These are phyloP conservation scores for Trichoderma gamsii DNA, from an alignment of 495 filamentous ascomycete genomes.

Conservation along the genomic window DNA sequence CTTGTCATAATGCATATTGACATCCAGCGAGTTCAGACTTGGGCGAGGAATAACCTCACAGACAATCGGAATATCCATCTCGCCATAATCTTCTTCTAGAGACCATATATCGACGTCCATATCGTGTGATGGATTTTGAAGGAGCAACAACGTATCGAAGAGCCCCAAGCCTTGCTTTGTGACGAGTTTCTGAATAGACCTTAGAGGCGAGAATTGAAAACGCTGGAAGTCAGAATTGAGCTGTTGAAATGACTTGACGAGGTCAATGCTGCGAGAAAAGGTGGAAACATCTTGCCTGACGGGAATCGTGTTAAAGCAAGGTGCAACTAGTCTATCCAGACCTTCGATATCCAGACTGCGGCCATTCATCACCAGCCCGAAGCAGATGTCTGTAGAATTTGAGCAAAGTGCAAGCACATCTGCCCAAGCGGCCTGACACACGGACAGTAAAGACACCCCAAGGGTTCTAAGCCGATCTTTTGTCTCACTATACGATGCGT, in stretches of 20 bases:
- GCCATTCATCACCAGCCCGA: slow-evolving; percentile 73
- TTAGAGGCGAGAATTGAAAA: slow-evolving; percentile 64
- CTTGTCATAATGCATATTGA: slow-evolving; percentile 27
- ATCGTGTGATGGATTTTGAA: slow-evolving; percentile 50
- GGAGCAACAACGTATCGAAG: slow-evolving; percentile 71
- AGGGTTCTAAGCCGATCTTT: slow-evolving; percentile 41
- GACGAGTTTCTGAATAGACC: slow-evolving; percentile 49
- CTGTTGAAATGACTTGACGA: slow-evolving; percentile 48
- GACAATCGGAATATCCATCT: slow-evolving; percentile 72
- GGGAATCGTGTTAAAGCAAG: slow-evolving; percentile 86
- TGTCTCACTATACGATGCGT: slow-evolving; percentile 37
- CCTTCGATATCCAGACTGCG: slow-evolving; percentile 57
- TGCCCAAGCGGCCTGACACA: slow-evolving; percentile 67
- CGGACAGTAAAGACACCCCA: slow-evolving; percentile 54
- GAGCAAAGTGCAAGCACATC: slow-evolving; percentile 48
- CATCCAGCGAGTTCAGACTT: slow-evolving; percentile 19
- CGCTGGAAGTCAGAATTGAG: slow-evolving; percentile 52
- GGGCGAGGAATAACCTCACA: slow-evolving; percentile 55
- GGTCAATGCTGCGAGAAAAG: slow-evolving; percentile 41
- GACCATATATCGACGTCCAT: slow-evolving; percentile 60
- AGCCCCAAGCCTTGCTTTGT: slow-evolving; percentile 37
- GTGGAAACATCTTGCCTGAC: slow-evolving; percentile 52
- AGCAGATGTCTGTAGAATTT: slow-evolving; percentile 60
- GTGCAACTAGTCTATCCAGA: slow-evolving; percentile 67
- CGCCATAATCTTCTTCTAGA: slow-evolving; percentile 57